A percentile compares a stretch with the other conserved stretches of the same genome.
phyloP scores from a whole-genome alignment of 768 basidiomycete species.

The Suillus ampliporus region DNA sequence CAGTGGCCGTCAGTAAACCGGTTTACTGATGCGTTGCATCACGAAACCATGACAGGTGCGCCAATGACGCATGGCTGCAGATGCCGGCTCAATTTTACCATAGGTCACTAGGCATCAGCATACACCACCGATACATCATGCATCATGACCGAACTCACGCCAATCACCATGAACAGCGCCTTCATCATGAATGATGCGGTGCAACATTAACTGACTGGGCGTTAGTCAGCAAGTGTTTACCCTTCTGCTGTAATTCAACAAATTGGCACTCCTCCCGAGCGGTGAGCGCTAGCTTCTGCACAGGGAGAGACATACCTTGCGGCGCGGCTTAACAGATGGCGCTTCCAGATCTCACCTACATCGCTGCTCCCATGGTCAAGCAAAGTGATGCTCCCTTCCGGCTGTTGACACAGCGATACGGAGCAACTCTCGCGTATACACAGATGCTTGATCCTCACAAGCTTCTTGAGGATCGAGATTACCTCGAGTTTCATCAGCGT shows the following conservation, averaged over 20 bases:
- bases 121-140: too few relatives aligned
- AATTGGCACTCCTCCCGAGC: too few relatives aligned
- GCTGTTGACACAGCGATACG: slow-evolving; percentile 61
- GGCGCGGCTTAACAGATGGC: background rate
- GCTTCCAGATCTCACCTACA: slow-evolving; percentile 38
- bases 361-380: slow-evolving; percentile 80
- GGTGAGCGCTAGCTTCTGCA: too few relatives aligned
- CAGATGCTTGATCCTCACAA: slow-evolving; percentile 76
- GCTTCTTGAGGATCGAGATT: slow-evolving; percentile 66
- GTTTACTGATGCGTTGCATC: too few relatives aligned
- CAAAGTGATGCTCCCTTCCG: slow-evolving; percentile 83
- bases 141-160: background rate
- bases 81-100: background rate
- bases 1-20: too few relatives aligned
- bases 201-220: too few relatives aligned
- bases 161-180: background rate
- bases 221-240: background rate
- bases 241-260: too few relatives aligned
- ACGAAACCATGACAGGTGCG: background rate
- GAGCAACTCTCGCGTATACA: slow-evolving; percentile 72
- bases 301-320: too few relatives aligned
- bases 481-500: slow-evolving; percentile 65
- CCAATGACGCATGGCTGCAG: background rate
- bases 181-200: background rate
- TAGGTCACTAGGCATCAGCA: too few relatives aligned